Base-by-base conservation (phyloP, 2,329 filamentous ascomycete species). In the Talaromyces verruculosus region DNA sequence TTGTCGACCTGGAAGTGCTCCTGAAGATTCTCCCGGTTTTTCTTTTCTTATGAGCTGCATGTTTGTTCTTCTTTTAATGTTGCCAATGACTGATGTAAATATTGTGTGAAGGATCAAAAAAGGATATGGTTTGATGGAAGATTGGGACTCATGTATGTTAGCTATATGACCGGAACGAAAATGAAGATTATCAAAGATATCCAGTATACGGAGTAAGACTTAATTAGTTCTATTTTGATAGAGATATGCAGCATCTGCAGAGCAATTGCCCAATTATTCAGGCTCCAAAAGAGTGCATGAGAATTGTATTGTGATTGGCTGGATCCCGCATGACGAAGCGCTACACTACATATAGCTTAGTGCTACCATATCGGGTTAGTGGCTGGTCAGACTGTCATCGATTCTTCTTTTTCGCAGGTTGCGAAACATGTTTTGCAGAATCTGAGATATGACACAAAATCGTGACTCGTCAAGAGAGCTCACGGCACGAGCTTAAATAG, bases 1-100 rank as follows among this genome's bases (percentile, higher is more conserved):
- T 28, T 60, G 3, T 60, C 39, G 35, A 45, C 22, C 57, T 59
- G 57, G 57, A 59, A 59, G 57, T 59, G 57, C 57, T 59, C 57
- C 57, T 59, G 57, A 41, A 59, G 57, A 59, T 59, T 10, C 1
- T 43, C 37, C 37, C 41, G 7, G 3, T 10, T 39, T 43, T 22
- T 39, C 6, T 19, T 19, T 37, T 59, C 19, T 28, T 33, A 53
- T 55, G 51, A 39, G n/a, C 5, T 53, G 49, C 49, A 53, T 53
- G 28, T 33, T 53, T 45, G 41, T 37, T 47, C 22, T 61, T 49
- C 28, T n/a, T n/a, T n/a, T 15, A 30, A 43, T 33, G 15, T 45
- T 43, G 57, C 37, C 15, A 13, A 60, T 45, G 57, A 43, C 25
- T 60, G 39, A 43, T 60, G 35, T 64, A 47, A 35, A 37, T 61